phyloP scores from a whole-genome alignment of 257 asterid species.

The Datura wrightii region DNA sequence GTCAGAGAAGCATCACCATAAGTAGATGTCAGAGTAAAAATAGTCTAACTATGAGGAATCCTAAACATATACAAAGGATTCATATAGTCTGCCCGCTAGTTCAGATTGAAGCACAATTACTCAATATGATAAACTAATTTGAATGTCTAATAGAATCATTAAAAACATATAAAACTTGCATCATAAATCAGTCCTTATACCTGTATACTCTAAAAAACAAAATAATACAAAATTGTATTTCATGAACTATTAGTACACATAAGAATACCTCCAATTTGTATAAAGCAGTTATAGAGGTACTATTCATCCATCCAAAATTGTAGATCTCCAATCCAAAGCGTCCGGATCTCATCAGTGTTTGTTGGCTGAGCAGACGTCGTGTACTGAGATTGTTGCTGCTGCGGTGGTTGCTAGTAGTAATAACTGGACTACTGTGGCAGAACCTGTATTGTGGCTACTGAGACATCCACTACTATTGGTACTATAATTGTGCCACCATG shows the following conservation, averaged over 20 bases:
- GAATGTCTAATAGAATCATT: not conserved
- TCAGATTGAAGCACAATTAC: not conserved
- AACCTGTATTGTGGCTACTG: slow-evolving; percentile 48
- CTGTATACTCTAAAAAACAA: not conserved
- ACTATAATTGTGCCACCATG: slow-evolving; percentile 38
- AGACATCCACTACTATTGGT: slow-evolving; percentile 42
- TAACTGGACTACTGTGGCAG: slow-evolving; percentile 26
- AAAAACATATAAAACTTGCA: not conserved
- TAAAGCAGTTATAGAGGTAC: slow-evolving; percentile 62
- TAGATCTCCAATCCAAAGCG: slow-evolving; percentile 91
- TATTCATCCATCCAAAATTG: slow-evolving; percentile 92
- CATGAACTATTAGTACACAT: no score
- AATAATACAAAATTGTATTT: not conserved
- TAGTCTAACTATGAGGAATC: not conserved
- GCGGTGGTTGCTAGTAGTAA: slow-evolving; percentile 52
- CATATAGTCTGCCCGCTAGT: not conserved
- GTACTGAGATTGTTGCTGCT: slow-evolving; percentile 48
- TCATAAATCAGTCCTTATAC: not conserved
- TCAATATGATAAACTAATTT: not conserved
- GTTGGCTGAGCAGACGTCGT: slow-evolving; percentile 38
- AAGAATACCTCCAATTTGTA: slow-evolving; percentile 66
- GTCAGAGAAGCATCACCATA: not conserved
- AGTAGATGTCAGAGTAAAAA: not conserved
- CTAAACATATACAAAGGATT: not conserved
- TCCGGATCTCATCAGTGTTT: slow-evolving; percentile 62